phyloP scores from a whole-genome alignment of 805 yeast genomes.

The Monosporozyma aquatica region DNA sequence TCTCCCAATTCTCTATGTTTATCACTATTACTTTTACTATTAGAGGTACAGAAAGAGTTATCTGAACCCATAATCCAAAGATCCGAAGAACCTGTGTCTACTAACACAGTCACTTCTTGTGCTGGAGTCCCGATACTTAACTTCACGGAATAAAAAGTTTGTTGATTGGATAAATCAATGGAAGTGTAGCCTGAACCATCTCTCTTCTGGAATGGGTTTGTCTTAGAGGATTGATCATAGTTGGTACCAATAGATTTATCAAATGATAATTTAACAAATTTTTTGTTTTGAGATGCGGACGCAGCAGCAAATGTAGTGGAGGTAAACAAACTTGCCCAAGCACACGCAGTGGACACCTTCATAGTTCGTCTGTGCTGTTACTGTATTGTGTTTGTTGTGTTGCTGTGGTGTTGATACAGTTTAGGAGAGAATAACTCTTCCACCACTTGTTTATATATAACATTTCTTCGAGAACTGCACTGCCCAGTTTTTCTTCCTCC shows the following conservation, averaged over 20 bases:
- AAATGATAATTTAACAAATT: conserved; percentile 3
- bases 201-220: conserved; percentile 2
- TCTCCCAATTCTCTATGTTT: not conserved
- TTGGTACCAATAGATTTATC: conserved; percentile 2
- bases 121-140: conserved; percentile 48
- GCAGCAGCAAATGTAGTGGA: too few relatives aligned
- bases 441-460: too few relatives aligned
- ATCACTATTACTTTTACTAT: not conserved
- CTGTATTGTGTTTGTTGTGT: too few relatives aligned
- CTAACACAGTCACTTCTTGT: conserved; percentile 43
- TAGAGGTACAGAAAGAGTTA: conserved; percentile 30
- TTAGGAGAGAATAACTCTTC: too few relatives aligned
- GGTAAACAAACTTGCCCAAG: not conserved
- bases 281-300: too few relatives aligned
- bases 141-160: conserved; percentile 38
- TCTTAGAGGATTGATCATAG: not conserved
- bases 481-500: too few relatives aligned
- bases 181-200: conserved; percentile 2
- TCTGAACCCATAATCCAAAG: conserved; percentile 41
- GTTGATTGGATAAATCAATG: conserved; percentile 29
- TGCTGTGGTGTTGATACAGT: too few relatives aligned
- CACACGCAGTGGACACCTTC: not conserved
- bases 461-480: too few relatives aligned
- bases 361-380: not conserved
- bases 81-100: conserved; percentile 74